These are phyloP conservation scores for Trichoderma sp. DNA, from an alignment of 2,329 filamentous ascomycete species.

Conservation along the genomic window DNA sequence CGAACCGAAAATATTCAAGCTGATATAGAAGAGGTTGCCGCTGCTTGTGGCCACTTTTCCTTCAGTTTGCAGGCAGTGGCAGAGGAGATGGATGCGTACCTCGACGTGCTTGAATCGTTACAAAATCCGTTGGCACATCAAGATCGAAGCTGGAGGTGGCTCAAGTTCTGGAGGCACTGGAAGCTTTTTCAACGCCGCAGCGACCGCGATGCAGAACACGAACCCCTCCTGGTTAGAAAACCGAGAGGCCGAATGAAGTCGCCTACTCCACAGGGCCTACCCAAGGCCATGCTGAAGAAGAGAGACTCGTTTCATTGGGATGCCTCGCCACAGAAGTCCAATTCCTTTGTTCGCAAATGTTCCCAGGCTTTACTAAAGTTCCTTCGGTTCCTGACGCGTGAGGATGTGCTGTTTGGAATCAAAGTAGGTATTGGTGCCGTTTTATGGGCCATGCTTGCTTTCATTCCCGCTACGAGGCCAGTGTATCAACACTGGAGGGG, in stretches of 20 bases:
- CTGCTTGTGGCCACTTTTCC: conserved; percentile 96
- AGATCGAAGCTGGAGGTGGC: conserved; percentile 74
- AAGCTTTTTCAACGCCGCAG: conserved; percentile 5
- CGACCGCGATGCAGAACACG: conserved; percentile 42
- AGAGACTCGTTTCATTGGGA: conserved; percentile 56
- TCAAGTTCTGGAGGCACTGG: conserved; percentile 64
- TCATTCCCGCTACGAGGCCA: conserved; percentile 72
- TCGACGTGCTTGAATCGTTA: conserved; percentile 81
- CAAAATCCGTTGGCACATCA: conserved; percentile 66
- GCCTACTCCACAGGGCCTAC: conserved; percentile 55
- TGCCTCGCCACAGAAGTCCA: conserved; percentile 48
- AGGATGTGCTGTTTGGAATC: conserved; percentile 72
- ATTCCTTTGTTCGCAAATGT: conserved; percentile 40
- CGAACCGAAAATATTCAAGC: conserved; percentile 75
- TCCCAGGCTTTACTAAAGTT: conserved; percentile 47
- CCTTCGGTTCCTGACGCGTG: conserved; percentile 49
- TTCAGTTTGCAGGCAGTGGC: conserved; percentile 89
- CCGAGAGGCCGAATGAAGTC: conserved; percentile 50
- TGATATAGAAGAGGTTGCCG: conserved; percentile 94
- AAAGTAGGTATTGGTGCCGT: conserved; percentile 91
- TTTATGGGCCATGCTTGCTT: conserved; percentile 85
- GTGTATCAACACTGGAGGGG: conserved; percentile 86
- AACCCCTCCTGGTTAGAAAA: conserved; percentile 39
- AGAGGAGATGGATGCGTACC: conserved; percentile 79
- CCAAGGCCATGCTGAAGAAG: conserved; percentile 50